These are phyloP conservation scores for Melaleuca alternifolia DNA, from an alignment of 345 rosid genomes.

Conservation along the genomic window DNA sequence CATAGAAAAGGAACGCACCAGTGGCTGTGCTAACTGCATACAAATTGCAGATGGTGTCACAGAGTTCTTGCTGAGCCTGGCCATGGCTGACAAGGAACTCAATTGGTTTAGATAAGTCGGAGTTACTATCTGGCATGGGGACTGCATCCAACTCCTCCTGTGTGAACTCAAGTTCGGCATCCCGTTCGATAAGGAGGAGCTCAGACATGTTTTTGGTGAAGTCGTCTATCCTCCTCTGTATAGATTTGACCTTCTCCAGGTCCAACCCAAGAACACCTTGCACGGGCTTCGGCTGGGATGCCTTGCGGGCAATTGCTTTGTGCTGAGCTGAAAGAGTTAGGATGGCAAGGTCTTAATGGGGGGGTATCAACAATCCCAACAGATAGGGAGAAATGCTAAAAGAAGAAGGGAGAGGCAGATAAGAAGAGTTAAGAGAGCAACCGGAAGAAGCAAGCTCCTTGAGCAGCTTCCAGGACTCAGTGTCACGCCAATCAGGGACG, in stretches of 20 bases:
- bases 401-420: not conserved
- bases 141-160: conserved; percentile 91
- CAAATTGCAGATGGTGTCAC: conserved; percentile 94
- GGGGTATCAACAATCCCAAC: not conserved
- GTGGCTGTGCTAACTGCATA: conserved; percentile 74
- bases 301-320: conserved; percentile 67
- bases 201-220: conserved; percentile 64
- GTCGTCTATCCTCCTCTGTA: conserved; percentile 71
- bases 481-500: conserved; percentile 55
- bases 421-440: conserved; percentile 5
- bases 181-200: conserved; percentile 80
- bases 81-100: conserved; percentile 97
- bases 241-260: conserved; percentile 56
- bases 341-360: not conserved
- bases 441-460: conserved; percentile 93
- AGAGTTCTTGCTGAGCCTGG: conserved; percentile 86
- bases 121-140: conserved; percentile 68
- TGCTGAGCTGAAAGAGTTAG: conserved; percentile 67
- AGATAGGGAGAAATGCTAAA: not conserved
- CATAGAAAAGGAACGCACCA: conserved; percentile 26
- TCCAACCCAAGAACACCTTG: conserved; percentile 86
- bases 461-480: conserved; percentile 80
- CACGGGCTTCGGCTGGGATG: conserved; percentile 44
- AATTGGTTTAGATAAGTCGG: conserved; percentile 58
- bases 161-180: conserved; percentile 85